Evolutionary conservation across 768 basidiomycete species (phyloP).

Genomic region (Pulveroboletus ravenelii): DNA sequence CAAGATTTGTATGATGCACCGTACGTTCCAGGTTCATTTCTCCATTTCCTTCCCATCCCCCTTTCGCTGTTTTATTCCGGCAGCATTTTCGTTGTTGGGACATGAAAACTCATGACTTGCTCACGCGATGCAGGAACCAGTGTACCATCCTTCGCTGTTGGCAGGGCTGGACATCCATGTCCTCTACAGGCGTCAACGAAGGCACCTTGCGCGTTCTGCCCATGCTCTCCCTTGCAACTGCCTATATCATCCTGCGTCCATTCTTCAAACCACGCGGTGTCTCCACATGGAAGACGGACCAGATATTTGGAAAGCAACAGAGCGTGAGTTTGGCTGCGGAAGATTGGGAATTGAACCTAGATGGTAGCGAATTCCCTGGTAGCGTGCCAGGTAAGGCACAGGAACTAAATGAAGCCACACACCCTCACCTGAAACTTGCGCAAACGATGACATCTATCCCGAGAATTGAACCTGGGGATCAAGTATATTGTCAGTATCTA

Average conservation of each 20-base stretch:
- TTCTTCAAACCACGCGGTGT: conserved; percentile 48
- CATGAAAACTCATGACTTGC: not conserved
- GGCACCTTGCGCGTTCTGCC: conserved; percentile 65
- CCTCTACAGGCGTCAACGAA: conserved; percentile 50
- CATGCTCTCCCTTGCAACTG: conserved; percentile 47
- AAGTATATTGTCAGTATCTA: conserved; percentile 48
- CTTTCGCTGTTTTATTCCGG: conserved; percentile 5
- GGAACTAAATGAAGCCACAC: conserved; percentile 50
- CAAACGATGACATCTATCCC: conserved; percentile 58
- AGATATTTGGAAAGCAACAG: conserved; percentile 6
- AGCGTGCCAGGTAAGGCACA: conserved; percentile 49
- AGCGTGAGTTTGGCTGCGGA: conserved; percentile 35
- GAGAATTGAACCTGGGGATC: conserved; percentile 56
- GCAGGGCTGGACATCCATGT: conserved; percentile 56
- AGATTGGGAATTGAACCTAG: conserved; percentile 56
- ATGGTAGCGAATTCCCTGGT: conserved; percentile 50
- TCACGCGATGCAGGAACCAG: conserved; percentile 36
- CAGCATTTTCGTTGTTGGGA: not conserved
- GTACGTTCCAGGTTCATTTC: conserved; percentile 28
- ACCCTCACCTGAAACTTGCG: conserved; percentile 57
- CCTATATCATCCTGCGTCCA: conserved; percentile 61
- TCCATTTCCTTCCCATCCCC: not conserved
- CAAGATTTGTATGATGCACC: conserved; percentile 61
- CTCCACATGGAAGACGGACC: not conserved
- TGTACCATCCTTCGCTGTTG: conserved; percentile 54